Conservation (phyloP, 2,329 filamentous ascomycete genomes). For the Colletotrichum falcatum region DNA sequence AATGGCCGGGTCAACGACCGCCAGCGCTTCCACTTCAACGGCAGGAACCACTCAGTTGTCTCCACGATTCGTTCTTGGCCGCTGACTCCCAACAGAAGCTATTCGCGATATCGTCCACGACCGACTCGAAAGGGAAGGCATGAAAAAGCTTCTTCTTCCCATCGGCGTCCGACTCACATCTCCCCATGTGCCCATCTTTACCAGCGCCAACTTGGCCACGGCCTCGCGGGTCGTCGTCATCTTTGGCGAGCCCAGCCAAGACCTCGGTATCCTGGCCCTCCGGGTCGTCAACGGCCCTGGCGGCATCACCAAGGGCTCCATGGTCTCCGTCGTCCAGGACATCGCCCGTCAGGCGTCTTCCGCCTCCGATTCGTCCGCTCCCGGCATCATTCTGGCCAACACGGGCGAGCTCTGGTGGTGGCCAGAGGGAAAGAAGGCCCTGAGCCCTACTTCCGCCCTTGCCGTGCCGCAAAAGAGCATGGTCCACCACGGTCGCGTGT, state of each 20-base stretch:
- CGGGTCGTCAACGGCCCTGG: conserved; percentile 72
- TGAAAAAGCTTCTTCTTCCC: conserved; percentile 73
- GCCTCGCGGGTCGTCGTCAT: conserved; percentile 77
- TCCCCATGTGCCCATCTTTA: conserved; percentile 78
- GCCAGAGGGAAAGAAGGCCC: conserved; percentile 68
- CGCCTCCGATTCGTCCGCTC: conserved; percentile 51
- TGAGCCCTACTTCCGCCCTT: conserved; percentile 70
- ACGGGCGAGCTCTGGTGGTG: conserved; percentile 83
- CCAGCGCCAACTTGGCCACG: conserved; percentile 60
- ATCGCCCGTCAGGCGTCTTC: conserved; percentile 54
- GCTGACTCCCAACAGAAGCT: conserved; percentile 62
- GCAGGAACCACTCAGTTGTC: conserved; percentile 57
- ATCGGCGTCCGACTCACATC: conserved; percentile 57
- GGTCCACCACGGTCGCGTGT: conserved; percentile 66
- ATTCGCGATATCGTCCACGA: conserved; percentile 69
- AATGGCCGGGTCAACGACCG: conserved; percentile 83
- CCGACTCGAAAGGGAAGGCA: conserved; percentile 71
- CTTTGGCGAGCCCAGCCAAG: conserved; percentile 77
- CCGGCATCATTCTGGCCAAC: conserved; percentile 81
- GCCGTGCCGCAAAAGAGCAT: conserved; percentile 72
- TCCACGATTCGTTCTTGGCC: background rate
- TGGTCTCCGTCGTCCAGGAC: conserved; percentile 70
- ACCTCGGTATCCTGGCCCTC: conserved; percentile 75
- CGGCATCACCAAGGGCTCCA: conserved; percentile 77
- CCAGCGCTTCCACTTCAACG: conserved; percentile 79